Evolutionary conservation across 805 yeast genomes (phyloP).

Genomic region (Kodamaea jinghongensis): DNA sequence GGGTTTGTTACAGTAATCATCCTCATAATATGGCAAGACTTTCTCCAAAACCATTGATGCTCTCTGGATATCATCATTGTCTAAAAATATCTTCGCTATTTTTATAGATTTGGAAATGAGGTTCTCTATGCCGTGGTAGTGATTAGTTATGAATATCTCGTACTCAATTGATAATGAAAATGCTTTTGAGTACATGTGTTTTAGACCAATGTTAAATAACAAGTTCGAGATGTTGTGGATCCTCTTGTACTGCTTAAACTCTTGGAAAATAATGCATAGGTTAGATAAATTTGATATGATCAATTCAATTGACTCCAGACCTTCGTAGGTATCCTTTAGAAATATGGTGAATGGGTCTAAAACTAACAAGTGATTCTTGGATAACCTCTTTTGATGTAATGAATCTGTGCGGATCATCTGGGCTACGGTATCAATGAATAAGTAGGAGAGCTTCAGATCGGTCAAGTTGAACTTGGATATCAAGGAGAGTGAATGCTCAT

Average conservation of each 20-base stretch:
- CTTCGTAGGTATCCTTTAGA: constrained; percentile 4
- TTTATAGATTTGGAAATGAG: constrained; percentile 3
- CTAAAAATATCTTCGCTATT: neutral
- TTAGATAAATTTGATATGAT: constrained; percentile 2
- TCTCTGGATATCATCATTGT: neutral
- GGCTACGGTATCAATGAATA: constrained; percentile 2
- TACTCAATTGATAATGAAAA: neutral
- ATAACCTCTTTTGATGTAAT: constrained; percentile 9
- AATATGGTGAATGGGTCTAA: constrained; percentile 12
- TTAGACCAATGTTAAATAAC: constrained; percentile 37
- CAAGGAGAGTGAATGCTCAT: neutral
- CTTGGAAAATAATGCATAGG: constrained; percentile 11
- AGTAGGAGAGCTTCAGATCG: neutral
- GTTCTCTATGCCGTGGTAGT: constrained; percentile 11
- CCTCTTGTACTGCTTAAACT: constrained; percentile 35
- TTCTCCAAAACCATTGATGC: neutral
- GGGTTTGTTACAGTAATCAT: neutral
- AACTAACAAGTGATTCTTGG: constrained; percentile 6
- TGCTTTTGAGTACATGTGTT: neutral
- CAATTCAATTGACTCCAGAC: neutral
- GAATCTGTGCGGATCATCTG: constrained; percentile 3
- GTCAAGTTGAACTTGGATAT: neutral
- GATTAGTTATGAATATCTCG: neutral
- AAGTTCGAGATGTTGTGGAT: constrained; percentile 47
- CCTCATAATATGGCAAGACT: neutral